Base-by-base conservation (phyloP, 805 yeast species). In the Candida tammaniensis region DNA sequence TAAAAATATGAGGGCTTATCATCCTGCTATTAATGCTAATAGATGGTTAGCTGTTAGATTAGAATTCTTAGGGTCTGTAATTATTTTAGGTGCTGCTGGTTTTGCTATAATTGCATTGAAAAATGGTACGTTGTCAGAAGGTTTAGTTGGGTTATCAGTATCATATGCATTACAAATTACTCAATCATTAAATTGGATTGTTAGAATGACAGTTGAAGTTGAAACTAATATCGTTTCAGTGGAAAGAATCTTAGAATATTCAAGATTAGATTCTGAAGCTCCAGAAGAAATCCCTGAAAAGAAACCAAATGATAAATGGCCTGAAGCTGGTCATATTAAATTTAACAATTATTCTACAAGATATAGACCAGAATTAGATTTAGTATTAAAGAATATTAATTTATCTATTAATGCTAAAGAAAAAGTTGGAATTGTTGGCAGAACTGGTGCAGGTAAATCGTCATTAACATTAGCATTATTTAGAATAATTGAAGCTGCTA, bases 171-270 rank as follows among this genome's bases (percentile, higher is more conserved):
- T 93, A 43, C 95, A 87, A 59, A 76, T 89, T 41, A 93, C 99
- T 0, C 96, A 88, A 61, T 75, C 96, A 0, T 74, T 93, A 61
- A 91, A 88, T 59, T 91, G 97, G 97, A 87, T 93, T 61, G 98
- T 93, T 19, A 77, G 99, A 64, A 91, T 89, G 98, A 86, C 97
- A 0, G 98, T 93, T 27, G 98, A 93, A 50, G 96, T 93, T 29
- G 98, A 93, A 61, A 88, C 97, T 9, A 91, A 88, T 60, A 89
- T 93, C 64, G 98, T 93, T 24, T 85, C 95, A 13, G 96, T 94
- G 28, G 98, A 91, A 67, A 80, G 98, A 64, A 80, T 91, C 35
- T 71, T 86, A 60, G 98, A 91, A 58, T 91, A 89, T 58, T 76
- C 95, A 23, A 59, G 64, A n/a, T 67, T 93, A 41, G 64, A 65